phyloP scores from a whole-genome alignment of 768 basidiomycete genomes.

The Termitomyces sp. region DNA sequence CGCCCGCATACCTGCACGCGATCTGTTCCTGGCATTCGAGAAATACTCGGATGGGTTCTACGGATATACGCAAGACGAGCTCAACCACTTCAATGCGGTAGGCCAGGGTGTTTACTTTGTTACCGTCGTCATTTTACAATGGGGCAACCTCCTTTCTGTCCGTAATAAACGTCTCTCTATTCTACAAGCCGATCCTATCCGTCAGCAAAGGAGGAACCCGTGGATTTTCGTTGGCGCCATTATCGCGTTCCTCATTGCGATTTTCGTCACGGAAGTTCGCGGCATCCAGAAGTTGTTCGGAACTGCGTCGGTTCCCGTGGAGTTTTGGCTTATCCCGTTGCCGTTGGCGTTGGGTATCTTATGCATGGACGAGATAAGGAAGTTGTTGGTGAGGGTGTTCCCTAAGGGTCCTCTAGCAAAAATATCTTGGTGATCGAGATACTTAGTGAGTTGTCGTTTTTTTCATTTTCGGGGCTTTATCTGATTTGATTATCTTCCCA shows the following conservation, averaged over 20 bases:
- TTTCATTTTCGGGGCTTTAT: background rate
- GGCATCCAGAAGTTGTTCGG: background rate
- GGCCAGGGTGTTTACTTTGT: background rate
- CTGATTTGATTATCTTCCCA: background rate
- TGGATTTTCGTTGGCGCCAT: background rate
- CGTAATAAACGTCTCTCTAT: background rate
- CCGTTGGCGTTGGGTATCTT: background rate
- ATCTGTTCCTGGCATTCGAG: background rate
- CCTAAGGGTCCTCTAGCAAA: background rate
- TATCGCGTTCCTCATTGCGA: background rate
- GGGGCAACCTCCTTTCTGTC: background rate
- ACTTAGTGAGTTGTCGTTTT: background rate
- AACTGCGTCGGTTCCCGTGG: background rate
- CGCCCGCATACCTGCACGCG: background rate
- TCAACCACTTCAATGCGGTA: background rate
- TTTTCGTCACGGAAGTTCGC: background rate
- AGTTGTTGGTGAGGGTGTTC: background rate
- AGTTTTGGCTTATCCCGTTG: background rate
- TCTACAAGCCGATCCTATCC: background rate
- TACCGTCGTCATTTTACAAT: background rate
- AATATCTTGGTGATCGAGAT: background rate
- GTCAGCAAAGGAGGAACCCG: background rate
- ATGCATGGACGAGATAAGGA: background rate
- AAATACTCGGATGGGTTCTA: background rate
- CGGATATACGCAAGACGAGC: background rate